These are phyloP conservation scores for Bryum argenteum DNA, from an alignment of 225 moss, liverwort and hornwort species.

Conservation along the genomic window DNA sequence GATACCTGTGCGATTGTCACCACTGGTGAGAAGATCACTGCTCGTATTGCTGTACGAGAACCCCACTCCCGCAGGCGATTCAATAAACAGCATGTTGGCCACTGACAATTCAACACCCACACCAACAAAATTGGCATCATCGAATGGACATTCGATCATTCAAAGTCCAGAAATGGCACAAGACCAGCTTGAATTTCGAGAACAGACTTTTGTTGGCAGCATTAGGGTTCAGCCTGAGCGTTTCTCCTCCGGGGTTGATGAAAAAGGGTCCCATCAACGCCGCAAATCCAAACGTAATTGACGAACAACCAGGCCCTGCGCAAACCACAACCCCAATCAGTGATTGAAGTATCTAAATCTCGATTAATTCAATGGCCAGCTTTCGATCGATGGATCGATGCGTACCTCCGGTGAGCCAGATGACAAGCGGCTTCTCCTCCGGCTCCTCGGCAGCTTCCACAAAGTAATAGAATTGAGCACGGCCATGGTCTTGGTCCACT, in stretches of 20 bases:
- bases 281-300: slow-evolving; percentile 63
- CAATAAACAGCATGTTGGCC: slow-evolving; percentile 70
- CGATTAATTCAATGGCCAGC: too few relatives aligned
- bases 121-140: neutral
- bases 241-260: slow-evolving; percentile 50
- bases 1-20: slow-evolving; percentile 70
- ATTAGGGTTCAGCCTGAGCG: slow-evolving; percentile 52
- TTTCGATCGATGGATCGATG: too few relatives aligned
- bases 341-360: too few relatives aligned
- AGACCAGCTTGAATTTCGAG: too few relatives aligned
- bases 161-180: too few relatives aligned
- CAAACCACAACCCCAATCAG: neutral
- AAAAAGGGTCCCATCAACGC: slow-evolving; percentile 77
- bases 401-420: slow-evolving; percentile 55
- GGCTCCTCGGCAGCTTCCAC: slow-evolving; percentile 49
- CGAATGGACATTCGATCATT: too few relatives aligned
- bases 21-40: slow-evolving; percentile 49
- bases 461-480: slow-evolving; percentile 55
- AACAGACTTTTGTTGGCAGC: slow-evolving; percentile 52
- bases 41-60: slow-evolving; percentile 74
- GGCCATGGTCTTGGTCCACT: slow-evolving; percentile 39
- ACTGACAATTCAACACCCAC: slow-evolving; percentile 36
- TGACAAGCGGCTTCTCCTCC: slow-evolving; percentile 45
- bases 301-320: slow-evolving; percentile 82
- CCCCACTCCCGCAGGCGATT: slow-evolving; percentile 77